Conservation (phyloP, 2,329 filamentous ascomycete genomes). For the Colletotrichum musicola region DNA sequence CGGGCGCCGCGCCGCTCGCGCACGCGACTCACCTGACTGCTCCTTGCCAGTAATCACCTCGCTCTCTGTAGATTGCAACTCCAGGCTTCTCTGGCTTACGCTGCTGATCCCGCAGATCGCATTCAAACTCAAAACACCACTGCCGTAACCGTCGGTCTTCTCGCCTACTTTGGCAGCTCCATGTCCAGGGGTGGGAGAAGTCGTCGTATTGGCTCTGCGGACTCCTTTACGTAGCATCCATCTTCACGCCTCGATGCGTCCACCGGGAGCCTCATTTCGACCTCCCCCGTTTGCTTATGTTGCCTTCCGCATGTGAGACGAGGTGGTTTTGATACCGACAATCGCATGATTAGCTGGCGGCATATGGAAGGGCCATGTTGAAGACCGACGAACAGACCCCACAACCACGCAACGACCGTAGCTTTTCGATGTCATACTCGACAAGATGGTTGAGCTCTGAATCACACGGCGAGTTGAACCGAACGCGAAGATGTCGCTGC, state of each 20-base stretch:
- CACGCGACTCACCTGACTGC: slow-evolving; percentile 10
- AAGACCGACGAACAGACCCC: neutral
- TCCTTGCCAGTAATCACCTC: slow-evolving; percentile 12
- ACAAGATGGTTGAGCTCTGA: neutral
- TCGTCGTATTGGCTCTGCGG: neutral
- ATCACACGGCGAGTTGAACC: neutral
- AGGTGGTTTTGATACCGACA: neutral
- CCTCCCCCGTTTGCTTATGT: neutral
- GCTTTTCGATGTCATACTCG: neutral
- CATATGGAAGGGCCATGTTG: slow-evolving; percentile 4
- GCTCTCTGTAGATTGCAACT: neutral
- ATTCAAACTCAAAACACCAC: slow-evolving; percentile 36
- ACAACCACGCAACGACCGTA: neutral
- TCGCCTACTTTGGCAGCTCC: slow-evolving; percentile 27
- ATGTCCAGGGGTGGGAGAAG: slow-evolving; percentile 14
- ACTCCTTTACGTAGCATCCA: slow-evolving; percentile 4
- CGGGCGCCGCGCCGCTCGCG: neutral
- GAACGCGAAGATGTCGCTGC: neutral
- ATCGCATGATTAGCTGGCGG: neutral
- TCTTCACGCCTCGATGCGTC: slow-evolving; percentile 22
- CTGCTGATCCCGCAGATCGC: slow-evolving; percentile 38
- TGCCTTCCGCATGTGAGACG: slow-evolving; percentile 12
- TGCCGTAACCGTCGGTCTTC: slow-evolving; percentile 19
- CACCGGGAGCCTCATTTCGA: slow-evolving; percentile 29
- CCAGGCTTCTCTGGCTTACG: slow-evolving; percentile 15